Conservation (phyloP, 305 asterid species). For the Solanum aculeatissimum region DNA sequence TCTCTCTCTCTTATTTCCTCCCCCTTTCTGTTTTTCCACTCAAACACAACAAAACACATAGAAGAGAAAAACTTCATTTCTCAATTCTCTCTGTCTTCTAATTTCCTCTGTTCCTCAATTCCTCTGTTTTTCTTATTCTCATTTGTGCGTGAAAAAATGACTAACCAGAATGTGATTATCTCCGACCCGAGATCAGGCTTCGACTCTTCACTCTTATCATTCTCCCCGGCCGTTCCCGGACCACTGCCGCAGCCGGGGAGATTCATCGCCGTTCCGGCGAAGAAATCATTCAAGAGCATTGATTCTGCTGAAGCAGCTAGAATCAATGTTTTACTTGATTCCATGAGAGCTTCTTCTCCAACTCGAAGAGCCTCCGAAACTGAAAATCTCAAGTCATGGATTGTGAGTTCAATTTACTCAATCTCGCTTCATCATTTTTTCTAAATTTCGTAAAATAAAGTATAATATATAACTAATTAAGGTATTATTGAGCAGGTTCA, state of each 20-base stretch:
- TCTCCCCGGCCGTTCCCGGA: slow-evolving; percentile 25
- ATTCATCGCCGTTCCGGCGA: slow-evolving; percentile 5
- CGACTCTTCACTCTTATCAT: slow-evolving; percentile 24
- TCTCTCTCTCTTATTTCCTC: not conserved
- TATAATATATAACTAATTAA: not conserved
- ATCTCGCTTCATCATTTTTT: not conserved
- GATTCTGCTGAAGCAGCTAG: not conserved
- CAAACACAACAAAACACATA: not conserved
- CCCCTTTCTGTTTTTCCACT: not conserved
- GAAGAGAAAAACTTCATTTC: not conserved
- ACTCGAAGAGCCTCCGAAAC: slow-evolving; percentile 30
- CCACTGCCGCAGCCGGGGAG: not conserved
- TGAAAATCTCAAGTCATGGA: slow-evolving; percentile 53
- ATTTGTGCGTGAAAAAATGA: slow-evolving; percentile 20
- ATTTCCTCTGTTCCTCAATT: not conserved
- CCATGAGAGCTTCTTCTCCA: slow-evolving; percentile 89
- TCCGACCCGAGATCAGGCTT: slow-evolving; percentile 42
- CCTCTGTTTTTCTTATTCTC: not conserved
- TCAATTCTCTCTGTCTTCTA: not conserved
- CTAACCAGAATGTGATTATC: slow-evolving; percentile 43
- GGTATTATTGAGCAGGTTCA: slow-evolving; percentile 21
- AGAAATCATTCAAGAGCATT: not conserved
- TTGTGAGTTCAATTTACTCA: slow-evolving; percentile 21
- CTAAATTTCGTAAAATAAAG: too few relatives aligned
- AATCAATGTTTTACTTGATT: slow-evolving; percentile 23